These are phyloP conservation scores for Berberis thunbergii DNA, from an alignment of 164 flowering plant species.

Conservation along the genomic window DNA sequence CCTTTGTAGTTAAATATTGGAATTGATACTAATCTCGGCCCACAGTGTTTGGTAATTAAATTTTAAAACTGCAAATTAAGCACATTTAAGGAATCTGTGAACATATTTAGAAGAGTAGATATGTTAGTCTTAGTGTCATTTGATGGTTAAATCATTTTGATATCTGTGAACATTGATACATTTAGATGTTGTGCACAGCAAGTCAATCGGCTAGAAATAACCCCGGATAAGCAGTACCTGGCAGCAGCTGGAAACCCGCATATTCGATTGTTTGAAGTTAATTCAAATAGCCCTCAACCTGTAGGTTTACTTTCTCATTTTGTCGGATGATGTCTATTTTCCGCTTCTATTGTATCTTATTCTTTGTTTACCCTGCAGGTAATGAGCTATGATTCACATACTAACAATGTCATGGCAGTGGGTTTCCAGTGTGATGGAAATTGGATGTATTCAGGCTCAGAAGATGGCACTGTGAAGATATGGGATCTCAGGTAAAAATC, in stretches of 20 bases:
- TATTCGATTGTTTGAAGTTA: constrained; percentile 87
- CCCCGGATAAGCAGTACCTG: constrained; percentile 75
- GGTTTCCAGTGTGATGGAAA: constrained; percentile 98
- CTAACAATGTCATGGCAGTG: constrained; percentile 94
- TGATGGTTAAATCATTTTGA: not conserved
- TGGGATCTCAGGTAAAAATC: constrained; percentile 86
- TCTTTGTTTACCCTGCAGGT: constrained; percentile 34
- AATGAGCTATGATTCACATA: constrained; percentile 90
- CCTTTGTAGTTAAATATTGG: not conserved
- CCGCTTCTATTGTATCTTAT: not conserved
- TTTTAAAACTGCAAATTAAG: not conserved
- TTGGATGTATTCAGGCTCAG: constrained; percentile 99
- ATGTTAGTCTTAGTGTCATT: too few species aligned
- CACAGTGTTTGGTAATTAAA: too few species aligned
- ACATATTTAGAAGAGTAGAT: too few species aligned
- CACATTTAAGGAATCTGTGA: not conserved
- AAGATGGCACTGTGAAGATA: constrained; percentile 96
- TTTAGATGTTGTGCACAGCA: constrained; percentile 38
- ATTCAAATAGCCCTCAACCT: constrained; percentile 77
- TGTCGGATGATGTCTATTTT: not conserved
- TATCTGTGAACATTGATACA: not conserved
- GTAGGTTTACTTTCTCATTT: constrained; percentile 28
- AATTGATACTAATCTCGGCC: too few species aligned
- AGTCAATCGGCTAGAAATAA: constrained; percentile 87
- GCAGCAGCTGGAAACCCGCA: constrained; percentile 98